These are phyloP conservation scores for Passalora sequoiae DNA, from an alignment of 2,329 filamentous ascomycete genomes.

Conservation along the genomic window DNA sequence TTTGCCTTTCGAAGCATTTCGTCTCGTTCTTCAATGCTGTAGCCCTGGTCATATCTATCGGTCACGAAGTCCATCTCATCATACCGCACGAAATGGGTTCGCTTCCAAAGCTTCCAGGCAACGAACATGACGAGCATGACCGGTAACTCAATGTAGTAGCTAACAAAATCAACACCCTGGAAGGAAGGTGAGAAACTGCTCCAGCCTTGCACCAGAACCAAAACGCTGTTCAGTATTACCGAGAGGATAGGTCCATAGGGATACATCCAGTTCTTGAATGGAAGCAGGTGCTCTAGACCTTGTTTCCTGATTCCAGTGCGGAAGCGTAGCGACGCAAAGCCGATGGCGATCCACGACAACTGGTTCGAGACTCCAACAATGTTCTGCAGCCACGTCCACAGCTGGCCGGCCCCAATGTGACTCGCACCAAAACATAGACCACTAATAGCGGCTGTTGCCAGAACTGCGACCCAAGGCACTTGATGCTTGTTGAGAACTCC, in stretches of 20 bases:
- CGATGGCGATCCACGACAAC: constrained; percentile 61
- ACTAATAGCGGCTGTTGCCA: constrained; percentile 40
- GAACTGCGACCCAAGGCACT: constrained; percentile 50
- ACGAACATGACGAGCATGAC: constrained; percentile 54
- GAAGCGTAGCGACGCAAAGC: constrained; percentile 61
- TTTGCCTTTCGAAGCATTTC: constrained; percentile 14
- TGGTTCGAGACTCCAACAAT: constrained; percentile 65
- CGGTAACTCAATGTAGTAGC: constrained; percentile 56
- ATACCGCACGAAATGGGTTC: constrained; percentile 43
- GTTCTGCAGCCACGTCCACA: constrained; percentile 64
- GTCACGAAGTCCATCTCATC: constrained; percentile 47
- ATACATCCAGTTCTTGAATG: constrained; percentile 64
- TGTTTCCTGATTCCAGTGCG: constrained; percentile 53
- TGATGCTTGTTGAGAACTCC: constrained; percentile 44
- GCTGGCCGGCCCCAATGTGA: constrained; percentile 58
- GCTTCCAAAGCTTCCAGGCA: constrained; percentile 51
- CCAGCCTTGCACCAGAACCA: constrained; percentile 62
- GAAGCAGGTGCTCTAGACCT: constrained; percentile 56
- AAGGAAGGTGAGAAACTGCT: constrained; percentile 57
- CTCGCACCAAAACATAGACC: constrained; percentile 57
- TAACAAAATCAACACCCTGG: constrained; percentile 56
- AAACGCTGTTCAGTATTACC: constrained; percentile 53
- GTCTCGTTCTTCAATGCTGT: constrained; percentile 17
- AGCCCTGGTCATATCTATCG: constrained; percentile 19
- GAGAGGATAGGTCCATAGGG: constrained; percentile 56